A percentile compares a stretch with the other conserved stretches of the same genome.
phyloP scores from a whole-genome alignment of 2,329 filamentous ascomycete genomes.

The Curvularia sp. region DNA sequence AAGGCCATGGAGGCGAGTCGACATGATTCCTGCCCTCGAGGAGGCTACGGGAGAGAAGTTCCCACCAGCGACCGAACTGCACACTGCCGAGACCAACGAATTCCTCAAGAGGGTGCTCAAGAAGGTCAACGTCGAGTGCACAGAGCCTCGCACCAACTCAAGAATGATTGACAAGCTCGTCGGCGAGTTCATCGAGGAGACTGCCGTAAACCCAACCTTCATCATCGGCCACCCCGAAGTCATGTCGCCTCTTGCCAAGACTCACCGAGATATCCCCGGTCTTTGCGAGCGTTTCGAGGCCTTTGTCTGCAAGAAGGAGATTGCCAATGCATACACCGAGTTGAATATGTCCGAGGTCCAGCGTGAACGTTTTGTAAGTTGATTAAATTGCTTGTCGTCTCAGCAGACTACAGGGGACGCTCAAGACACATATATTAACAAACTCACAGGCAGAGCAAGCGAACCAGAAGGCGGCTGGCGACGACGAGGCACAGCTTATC shows the following conservation, averaged over 20 bases:
- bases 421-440: slow-evolving; percentile 10
- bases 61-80: slow-evolving; percentile 84
- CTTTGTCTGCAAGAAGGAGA: slow-evolving; percentile 97
- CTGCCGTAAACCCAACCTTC: slow-evolving; percentile 91
- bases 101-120: slow-evolving; percentile 79
- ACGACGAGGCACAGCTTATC: slow-evolving; percentile 94
- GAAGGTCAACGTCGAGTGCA: slow-evolving; percentile 90
- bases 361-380: slow-evolving; percentile 68
- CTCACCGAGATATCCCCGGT: slow-evolving; percentile 77
- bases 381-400: background rate
- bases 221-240: slow-evolving; percentile 82
- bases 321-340: slow-evolving; percentile 96
- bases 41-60: slow-evolving; percentile 92
- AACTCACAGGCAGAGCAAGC: slow-evolving; percentile 76
- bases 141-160: slow-evolving; percentile 88
- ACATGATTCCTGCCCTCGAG: slow-evolving; percentile 96
- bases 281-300: slow-evolving; percentile 98
- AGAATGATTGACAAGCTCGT: slow-evolving; percentile 95
- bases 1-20: slow-evolving; percentile 87
- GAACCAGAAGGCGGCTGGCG: slow-evolving; percentile 87
- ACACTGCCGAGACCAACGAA: slow-evolving; percentile 85
- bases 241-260: slow-evolving; percentile 97
- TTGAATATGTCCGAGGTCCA: slow-evolving; percentile 98
- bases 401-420: background rate
- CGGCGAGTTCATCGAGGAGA: slow-evolving; percentile 94